Base-by-base conservation (phyloP, 208 protist species). In the Phytomonas francai region DNA sequence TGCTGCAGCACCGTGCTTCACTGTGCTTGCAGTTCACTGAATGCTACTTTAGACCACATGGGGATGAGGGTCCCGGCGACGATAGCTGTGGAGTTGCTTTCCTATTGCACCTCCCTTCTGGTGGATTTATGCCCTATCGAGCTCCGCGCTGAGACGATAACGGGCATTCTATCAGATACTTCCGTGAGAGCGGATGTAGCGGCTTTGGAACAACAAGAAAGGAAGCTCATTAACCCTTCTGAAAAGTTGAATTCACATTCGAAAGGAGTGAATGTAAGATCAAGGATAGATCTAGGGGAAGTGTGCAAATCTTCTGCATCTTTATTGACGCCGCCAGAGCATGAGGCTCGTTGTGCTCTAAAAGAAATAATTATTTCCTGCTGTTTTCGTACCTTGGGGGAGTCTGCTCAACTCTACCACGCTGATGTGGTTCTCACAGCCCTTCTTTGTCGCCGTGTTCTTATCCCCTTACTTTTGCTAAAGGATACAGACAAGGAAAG, bases 401-500 rank as follows among this genome's bases (percentile, higher is more conserved):
- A 54, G 27, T 33, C 25, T 12, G 39, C 49, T 27, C 70, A 57
- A 16, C 77, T 80, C 6, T 39, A 39, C 34, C 34, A 9, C 34
- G 3, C 34, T 39, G 34, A 39, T 65, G 59, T 64, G 3, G 57
- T 68, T 25, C 68, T 76, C 27, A 70, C 72, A 5, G 75, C 87
- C 12, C 73, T 83, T 29, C 58, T 94, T 19, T 88, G 80, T 60
- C 85, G 84, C 63, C 84, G 85, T 32, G 81, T 91, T 60, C 70
- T 94, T 22, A 85, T 91, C 45, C 88, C 88, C 8, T 72, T 91
- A 30, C 75, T 94, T 28, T 65, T 91, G 42, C 32, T 77, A 29
- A 61, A 72, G 58, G 74, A 76, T 9, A 39, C 34, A 39, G 34
- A 39, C 59, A 68, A 74, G 32, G 68, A 76, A 30, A 73, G 66